phyloP scores from a whole-genome alignment of 441 rosid genomes.

The Raphanus hybrid region DNA sequence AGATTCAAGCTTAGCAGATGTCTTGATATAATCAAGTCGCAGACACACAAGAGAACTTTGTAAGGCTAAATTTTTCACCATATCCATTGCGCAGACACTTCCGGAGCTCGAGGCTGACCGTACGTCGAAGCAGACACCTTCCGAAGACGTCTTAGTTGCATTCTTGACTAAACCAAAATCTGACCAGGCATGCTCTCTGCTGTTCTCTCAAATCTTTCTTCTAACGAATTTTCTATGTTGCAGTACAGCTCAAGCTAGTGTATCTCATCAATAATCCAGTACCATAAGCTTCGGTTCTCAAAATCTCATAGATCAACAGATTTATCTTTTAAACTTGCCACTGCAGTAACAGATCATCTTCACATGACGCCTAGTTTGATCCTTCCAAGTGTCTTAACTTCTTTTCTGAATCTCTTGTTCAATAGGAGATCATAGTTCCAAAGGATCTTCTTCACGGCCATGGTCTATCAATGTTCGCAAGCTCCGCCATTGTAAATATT shows the following conservation, averaged over 20 bases:
- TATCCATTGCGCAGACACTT: neutral
- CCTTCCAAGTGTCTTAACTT: no score
- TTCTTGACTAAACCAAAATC: neutral
- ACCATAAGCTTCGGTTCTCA: no score
- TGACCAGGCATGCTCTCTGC: no score
- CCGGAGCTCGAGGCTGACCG: neutral
- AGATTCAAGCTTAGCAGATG: neutral
- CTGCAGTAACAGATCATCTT: no score
- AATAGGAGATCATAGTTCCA: neutral
- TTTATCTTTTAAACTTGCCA: neutral
- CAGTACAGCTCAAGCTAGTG: no score
- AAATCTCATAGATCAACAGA: no score
- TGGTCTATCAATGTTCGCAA: neutral
- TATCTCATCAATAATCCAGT: no score
- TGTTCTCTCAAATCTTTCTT: no score
- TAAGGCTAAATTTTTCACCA: neutral
- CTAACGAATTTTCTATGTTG: no score
- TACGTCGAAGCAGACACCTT: neutral
- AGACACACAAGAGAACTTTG: neutral
- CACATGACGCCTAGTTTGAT: no score
- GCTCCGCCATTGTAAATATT: neutral
- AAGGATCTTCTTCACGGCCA: neutral
- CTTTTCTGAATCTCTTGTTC: neutral
- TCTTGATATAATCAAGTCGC: neutral
- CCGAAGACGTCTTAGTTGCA: neutral